Evolutionary conservation across 441 rosid genomes (phyloP).

Genomic region (Croton setiger): DNA sequence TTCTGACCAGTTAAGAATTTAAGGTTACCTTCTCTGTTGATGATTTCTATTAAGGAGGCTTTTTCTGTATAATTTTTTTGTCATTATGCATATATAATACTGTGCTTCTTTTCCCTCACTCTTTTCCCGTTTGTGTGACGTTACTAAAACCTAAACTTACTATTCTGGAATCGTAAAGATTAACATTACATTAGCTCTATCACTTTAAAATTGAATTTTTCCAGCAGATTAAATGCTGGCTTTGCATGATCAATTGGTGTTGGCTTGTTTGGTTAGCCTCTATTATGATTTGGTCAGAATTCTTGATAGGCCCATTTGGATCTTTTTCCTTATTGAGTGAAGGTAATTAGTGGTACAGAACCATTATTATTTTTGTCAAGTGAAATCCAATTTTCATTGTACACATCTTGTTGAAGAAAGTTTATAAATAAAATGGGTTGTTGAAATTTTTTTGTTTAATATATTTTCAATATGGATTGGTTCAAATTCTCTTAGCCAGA

Average conservation of each 20-base stretch:
- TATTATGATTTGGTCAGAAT: not conserved
- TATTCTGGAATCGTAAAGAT: not conserved
- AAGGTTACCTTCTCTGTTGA: slow-evolving; percentile 2
- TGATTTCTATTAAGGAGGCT: not conserved
- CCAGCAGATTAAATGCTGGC: not conserved
- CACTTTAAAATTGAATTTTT: not conserved
- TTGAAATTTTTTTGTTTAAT: not conserved
- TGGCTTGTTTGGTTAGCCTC: not conserved
- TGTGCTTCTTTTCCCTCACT: not conserved
- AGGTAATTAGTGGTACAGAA: not conserved
- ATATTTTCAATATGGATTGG: slow-evolving; percentile 2
- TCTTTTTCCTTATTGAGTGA: not conserved
- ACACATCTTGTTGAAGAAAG: no score
- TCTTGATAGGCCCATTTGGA: not conserved
- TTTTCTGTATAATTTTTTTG: not conserved
- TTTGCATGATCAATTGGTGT: not conserved
- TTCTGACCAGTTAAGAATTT: not conserved
- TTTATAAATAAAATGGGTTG: not conserved
- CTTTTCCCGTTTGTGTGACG: not conserved
- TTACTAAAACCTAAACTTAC: not conserved
- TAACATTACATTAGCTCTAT: not conserved
- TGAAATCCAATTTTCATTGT: no score
- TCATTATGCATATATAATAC: not conserved
- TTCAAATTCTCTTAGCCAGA: not conserved
- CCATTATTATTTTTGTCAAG: not conserved